Evolutionary conservation across 23 red algal genomes (phyloP).

Genomic region (Cyanidium caldarium): DNA sequence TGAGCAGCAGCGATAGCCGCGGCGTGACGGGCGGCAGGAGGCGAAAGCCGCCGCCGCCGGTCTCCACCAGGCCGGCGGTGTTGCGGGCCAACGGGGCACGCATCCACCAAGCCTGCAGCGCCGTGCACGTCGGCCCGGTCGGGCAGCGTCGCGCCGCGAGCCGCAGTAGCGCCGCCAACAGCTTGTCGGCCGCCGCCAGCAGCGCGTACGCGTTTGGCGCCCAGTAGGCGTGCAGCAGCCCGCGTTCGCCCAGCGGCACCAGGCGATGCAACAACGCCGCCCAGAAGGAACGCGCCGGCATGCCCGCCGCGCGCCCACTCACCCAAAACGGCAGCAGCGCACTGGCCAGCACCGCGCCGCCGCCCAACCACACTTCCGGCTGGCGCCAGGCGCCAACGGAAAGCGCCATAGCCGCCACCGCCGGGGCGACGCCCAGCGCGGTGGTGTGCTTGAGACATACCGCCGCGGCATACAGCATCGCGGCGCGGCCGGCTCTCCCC

Average conservation of each 20-base stretch:
- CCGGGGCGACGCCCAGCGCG: constrained; percentile 20
- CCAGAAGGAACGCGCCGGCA: no score
- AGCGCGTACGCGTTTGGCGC: constrained; percentile 84
- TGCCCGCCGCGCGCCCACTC: no score
- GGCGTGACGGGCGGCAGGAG: constrained; percentile 19
- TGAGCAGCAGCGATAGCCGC: not conserved
- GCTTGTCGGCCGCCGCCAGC: constrained; percentile 5
- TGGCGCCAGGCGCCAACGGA: not conserved
- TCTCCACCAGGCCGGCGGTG: not conserved
- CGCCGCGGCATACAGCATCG: constrained; percentile 39
- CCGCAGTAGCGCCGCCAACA: not conserved
- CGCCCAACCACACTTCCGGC: not conserved
- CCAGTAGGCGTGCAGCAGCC: constrained; percentile 91
- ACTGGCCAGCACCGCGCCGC: not conserved
- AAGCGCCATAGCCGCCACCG: constrained; percentile 12
- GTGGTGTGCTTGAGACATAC: constrained; percentile 82
- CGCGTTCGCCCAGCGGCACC: constrained; percentile 57
- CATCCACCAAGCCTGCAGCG: not conserved
- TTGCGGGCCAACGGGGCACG: not conserved
- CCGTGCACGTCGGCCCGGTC: not conserved
- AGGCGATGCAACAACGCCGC: constrained; percentile 21
- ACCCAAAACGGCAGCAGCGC: constrained; percentile 1
- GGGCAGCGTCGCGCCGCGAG: not conserved
- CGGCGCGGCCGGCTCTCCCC: not conserved
- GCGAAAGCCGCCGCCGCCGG: not conserved